Base-by-base conservation (phyloP, 345 rosid genomes). In the Geranium brycei region DNA sequence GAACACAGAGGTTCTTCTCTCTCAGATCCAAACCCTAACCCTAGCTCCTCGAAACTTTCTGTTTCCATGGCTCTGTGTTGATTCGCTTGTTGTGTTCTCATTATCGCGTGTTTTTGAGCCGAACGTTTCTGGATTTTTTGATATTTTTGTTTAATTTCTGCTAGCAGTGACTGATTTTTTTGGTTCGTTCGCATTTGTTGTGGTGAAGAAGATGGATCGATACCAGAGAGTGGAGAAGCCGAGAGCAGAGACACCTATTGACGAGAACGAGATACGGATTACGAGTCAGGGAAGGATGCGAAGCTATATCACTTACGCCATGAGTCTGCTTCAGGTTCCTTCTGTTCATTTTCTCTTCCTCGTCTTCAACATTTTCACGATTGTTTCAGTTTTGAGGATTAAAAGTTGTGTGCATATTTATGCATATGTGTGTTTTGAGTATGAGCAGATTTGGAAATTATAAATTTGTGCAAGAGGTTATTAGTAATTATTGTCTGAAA, bases 281-380 rank as follows among this genome's bases (percentile, higher is more conserved):
- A 89, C 93, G 17, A 86, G 92, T 75, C 86, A 78, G 72, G 96
- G 96, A 61, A 78, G 93, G 83, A 84, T 88, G 75, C 86, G 96
- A 60, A 85, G 78, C 76, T 89, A 87, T 72, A 89, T 89, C 81
- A 79, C 96, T 17, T 89, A 89, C 62, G 96, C 91, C 66, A 79
- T 89, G 96, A 73, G 75, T 78, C 80, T 87, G 76, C 87, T 89
- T 69, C 93, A 85, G 82, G 96, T 87, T 40, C 66, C 51, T 7
- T 14, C 15, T 58, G 16, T 16, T 23, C 19, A 18, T 35, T 35
- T 35, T n/a, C 19, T 16, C 19, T 57, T 15, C 1, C 7, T 15
- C 19, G 10, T 5, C 19, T 8, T 57, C 59, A 16, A 2, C 7
- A 6, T 47, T 47, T 47, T 47, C 14, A 11, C 1, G 3, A 3